These are phyloP conservation scores for Mytilinidion resinicola DNA, from an alignment of 495 filamentous ascomycete species.

Conservation along the genomic window DNA sequence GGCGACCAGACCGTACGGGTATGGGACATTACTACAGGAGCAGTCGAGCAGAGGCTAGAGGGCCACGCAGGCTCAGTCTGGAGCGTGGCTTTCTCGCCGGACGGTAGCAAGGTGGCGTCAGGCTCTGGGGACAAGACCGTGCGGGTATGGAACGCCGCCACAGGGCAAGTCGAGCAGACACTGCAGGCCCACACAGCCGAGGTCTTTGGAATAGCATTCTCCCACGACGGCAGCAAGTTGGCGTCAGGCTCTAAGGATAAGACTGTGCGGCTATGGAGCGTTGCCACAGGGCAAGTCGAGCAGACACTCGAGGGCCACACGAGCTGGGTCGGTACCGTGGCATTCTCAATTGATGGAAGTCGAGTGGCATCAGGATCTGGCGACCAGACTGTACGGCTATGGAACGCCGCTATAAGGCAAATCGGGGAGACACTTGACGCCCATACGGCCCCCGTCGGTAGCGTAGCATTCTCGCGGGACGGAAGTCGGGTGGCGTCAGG, in stretches of 20 bases:
- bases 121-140: constrained; percentile 84
- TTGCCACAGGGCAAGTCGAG: constrained; percentile 67
- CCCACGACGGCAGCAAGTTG: constrained; percentile 84
- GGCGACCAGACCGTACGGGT: too few relatives aligned
- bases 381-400: constrained; percentile 1
- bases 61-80: constrained; percentile 94
- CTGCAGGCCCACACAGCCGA: constrained; percentile 90
- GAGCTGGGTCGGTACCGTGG: constrained; percentile 87
- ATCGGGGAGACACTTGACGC: constrained; percentile 2
- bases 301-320: constrained; percentile 75
- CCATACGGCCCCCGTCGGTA: constrained; percentile 2
- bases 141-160: constrained; percentile 67
- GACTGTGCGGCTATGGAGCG: constrained; percentile 69
- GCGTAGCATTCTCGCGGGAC: constrained; percentile 5
- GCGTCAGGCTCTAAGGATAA: constrained; percentile 82
- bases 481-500: background rate
- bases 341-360: constrained; percentile 75
- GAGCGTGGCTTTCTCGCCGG: constrained; percentile 85
- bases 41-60: constrained; percentile 1
- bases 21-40: too few relatives aligned
- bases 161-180: constrained; percentile 72
- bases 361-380: constrained; percentile 2
- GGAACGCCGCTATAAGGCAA: background rate
- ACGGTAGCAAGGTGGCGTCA: constrained; percentile 75
- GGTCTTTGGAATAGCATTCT: constrained; percentile 93